Conservation (phyloP, 192 early-diverging fungal species). For the Linnemannia exigua region DNA sequence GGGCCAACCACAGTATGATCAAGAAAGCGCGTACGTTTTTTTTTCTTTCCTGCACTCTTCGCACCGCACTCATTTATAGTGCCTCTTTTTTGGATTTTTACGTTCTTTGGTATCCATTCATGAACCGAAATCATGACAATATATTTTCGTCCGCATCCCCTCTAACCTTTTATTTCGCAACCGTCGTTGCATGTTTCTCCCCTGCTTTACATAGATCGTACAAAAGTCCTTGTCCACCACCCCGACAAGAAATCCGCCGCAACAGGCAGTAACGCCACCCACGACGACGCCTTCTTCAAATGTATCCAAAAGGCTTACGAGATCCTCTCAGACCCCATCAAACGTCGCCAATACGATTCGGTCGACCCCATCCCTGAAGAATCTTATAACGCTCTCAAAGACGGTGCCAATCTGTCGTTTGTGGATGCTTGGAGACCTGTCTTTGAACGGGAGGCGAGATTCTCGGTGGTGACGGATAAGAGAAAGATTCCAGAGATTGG, state of each 20-base stretch:
- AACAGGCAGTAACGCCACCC: constrained; percentile 40
- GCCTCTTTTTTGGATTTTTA: background rate
- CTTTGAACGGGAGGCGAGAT: constrained; percentile 79
- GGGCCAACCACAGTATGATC: constrained; percentile 79
- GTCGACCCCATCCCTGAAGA: constrained; percentile 83
- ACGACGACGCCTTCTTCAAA: constrained; percentile 86
- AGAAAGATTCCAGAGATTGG: constrained; percentile 70
- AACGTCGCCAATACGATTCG: constrained; percentile 85
- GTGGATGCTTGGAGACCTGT: constrained; percentile 62
- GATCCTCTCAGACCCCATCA: constrained; percentile 74
- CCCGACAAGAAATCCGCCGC: constrained; percentile 80
- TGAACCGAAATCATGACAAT: background rate
- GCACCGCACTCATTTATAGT: too few relatives aligned
- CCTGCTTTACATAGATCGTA: constrained; percentile 22
- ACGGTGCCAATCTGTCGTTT: constrained; percentile 51
- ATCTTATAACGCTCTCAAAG: constrained; percentile 59
- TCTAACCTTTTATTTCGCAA: background rate
- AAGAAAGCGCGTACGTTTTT: constrained; percentile 71
- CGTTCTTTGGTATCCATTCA: background rate
- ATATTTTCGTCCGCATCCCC: background rate
- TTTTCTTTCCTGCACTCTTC: too few relatives aligned
- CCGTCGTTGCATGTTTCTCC: background rate
- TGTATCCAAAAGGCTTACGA: constrained; percentile 85
- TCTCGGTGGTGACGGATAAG: constrained; percentile 51
- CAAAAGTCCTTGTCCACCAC: constrained; percentile 73